A percentile compares a stretch with the other conserved stretches of the same genome.
Conservation (phyloP, 2,329 filamentous ascomycete species). For the Xylaria sp. region DNA sequence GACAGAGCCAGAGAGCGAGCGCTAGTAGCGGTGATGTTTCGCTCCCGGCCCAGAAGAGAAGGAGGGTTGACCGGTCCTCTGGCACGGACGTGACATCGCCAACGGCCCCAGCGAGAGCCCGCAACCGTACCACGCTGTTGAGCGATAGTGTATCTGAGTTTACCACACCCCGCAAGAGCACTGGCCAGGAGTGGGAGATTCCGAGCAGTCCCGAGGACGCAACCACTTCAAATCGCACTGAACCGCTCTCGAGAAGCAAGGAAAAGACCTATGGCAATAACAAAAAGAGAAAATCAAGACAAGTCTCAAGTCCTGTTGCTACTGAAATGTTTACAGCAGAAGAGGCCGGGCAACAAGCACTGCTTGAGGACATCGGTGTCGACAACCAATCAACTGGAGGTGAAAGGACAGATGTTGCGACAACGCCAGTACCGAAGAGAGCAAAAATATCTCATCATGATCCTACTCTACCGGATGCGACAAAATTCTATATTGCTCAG, state of each 20-base stretch:
- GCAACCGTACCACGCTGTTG: conserved; percentile 37
- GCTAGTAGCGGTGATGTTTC: conserved; percentile 48
- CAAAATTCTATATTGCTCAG: conserved; percentile 49
- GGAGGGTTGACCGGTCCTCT: conserved; percentile 43
- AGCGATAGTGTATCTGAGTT: conserved; percentile 43
- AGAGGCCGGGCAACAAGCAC: conserved; percentile 17
- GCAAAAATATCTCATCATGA: conserved; percentile 42
- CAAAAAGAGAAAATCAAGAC: conserved; percentile 34
- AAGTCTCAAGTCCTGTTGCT: conserved; percentile 28
- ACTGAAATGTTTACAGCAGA: conserved; percentile 35
- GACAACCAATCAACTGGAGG: conserved; percentile 26
- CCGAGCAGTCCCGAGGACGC: conserved; percentile 48
- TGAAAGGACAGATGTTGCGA: conserved; percentile 23
- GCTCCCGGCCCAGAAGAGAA: conserved; percentile 42
- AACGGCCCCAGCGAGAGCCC: conserved; percentile 31
- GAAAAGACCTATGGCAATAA: conserved; percentile 39
- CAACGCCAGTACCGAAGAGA: conserved; percentile 35
- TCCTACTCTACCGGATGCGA: conserved; percentile 32
- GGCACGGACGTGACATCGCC: conserved; percentile 48
- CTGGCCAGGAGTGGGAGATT: conserved; percentile 49
- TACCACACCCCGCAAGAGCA: conserved; percentile 47
- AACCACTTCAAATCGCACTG: conserved; percentile 20
- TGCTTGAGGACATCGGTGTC: conserved; percentile 12
- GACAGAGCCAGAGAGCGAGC: conserved; percentile 50
- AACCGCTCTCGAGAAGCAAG: conserved; percentile 34